phyloP scores from a whole-genome alignment of 78 protist species.

The Dictyostelium brefeldianum region DNA sequence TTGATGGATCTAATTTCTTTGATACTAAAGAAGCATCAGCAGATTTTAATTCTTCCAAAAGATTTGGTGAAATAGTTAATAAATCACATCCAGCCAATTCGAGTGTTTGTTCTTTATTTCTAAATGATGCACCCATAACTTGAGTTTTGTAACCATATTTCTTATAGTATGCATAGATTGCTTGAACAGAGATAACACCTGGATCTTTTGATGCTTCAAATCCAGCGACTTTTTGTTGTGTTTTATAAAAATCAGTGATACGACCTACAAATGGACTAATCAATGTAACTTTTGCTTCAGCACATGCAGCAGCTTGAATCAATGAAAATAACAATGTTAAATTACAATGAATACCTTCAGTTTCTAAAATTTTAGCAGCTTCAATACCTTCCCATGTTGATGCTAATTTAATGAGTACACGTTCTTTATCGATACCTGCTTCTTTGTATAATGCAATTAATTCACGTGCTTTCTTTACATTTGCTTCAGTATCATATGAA shows the following conservation, averaged over 20 bases:
- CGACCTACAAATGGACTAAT: constrained; percentile 99
- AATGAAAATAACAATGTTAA: constrained; percentile 95
- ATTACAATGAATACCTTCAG: constrained; percentile 97
- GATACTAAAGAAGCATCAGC: constrained; percentile 30
- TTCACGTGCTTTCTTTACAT: constrained; percentile 92
- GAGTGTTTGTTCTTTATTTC: constrained; percentile 89
- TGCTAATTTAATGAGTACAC: constrained; percentile 96
- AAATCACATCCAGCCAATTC: constrained; percentile 91
- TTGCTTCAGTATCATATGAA: constrained; percentile 93
- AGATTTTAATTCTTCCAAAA: constrained; percentile 52
- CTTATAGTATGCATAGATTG: constrained; percentile 96
- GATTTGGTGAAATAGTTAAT: constrained; percentile 84
- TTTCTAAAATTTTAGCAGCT: constrained; percentile 93
- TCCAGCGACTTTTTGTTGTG: constrained; percentile 37
- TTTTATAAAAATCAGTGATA: constrained; percentile 94
- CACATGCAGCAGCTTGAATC: constrained; percentile 97
- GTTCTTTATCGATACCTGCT: constrained; percentile 89
- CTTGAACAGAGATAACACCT: constrained; percentile 93
- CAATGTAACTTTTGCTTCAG: constrained; percentile 95
- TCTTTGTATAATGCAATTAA: constrained; percentile 93
- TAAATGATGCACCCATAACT: constrained; percentile 98
- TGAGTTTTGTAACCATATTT: constrained; percentile 93
- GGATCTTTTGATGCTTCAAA: constrained; percentile 92
- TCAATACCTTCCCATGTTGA: constrained; percentile 99
- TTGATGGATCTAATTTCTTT: constrained; percentile 25